Percentiles rank a stretch among this genome's conserved stretches.
These are phyloP conservation scores for Catunica adiposa DNA, from an alignment of 2,329 filamentous ascomycete genomes.

Conservation along the genomic window DNA sequence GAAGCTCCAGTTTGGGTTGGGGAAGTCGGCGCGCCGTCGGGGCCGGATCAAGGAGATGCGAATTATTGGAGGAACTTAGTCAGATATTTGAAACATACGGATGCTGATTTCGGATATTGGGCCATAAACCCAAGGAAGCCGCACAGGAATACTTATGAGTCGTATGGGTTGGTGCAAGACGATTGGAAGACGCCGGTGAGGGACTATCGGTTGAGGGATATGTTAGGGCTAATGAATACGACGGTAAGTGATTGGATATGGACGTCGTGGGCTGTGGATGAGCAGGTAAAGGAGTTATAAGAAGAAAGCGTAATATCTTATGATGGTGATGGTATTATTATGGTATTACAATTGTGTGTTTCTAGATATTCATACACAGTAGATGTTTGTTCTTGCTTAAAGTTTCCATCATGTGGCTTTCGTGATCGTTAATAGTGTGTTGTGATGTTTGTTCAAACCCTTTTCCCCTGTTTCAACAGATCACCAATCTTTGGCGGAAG, in stretches of 20 bases:
- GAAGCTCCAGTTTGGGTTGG: slow-evolving; percentile 48
- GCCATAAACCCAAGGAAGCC: slow-evolving; percentile 51
- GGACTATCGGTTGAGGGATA: slow-evolving; percentile 46
- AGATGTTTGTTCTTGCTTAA: neutral
- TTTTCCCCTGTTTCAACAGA: slow-evolving; percentile 45
- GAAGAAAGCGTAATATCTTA: no score
- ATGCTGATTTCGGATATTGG: slow-evolving; percentile 56
- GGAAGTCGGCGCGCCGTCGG: slow-evolving; percentile 44
- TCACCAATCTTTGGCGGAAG: slow-evolving; percentile 85
- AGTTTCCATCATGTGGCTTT: neutral
- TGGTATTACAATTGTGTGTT: neutral
- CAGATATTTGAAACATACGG: slow-evolving; percentile 37
- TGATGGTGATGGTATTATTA: no score
- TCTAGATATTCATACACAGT: no score
- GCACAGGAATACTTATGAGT: slow-evolving; percentile 37
- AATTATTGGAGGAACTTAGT: slow-evolving; percentile 52
- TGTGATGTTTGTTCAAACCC: slow-evolving; percentile 25
- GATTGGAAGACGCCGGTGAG: slow-evolving; percentile 47
- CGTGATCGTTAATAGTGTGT: neutral
- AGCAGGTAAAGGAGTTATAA: neutral
- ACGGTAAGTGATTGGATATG: slow-evolving; percentile 9
- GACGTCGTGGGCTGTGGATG: neutral
- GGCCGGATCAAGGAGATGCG: slow-evolving; percentile 37
- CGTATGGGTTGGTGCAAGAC: slow-evolving; percentile 44
- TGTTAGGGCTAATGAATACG: slow-evolving; percentile 35